Percentiles rank a stretch among this genome's conserved stretches.
These are phyloP conservation scores for Hirschfeldia incana DNA, from an alignment of 345 rosid genomes.

Conservation along the genomic window DNA sequence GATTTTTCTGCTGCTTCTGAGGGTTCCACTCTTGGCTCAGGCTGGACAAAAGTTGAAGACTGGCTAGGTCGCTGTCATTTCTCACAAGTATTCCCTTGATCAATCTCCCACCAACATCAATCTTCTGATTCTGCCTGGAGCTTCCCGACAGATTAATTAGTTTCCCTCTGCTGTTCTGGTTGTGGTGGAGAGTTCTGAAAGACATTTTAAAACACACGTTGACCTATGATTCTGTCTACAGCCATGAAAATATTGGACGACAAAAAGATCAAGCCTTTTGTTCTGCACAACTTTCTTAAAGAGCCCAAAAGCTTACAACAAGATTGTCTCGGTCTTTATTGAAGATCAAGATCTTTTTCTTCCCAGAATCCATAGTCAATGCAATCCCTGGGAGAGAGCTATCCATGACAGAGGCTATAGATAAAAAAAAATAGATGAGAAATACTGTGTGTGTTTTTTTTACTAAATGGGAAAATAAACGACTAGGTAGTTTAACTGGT, in stretches of 20 bases:
- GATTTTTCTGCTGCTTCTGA: slow-evolving; percentile 38
- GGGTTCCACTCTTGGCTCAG: slow-evolving; percentile 46
- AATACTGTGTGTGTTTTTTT: not conserved
- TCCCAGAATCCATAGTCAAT: slow-evolving; percentile 55
- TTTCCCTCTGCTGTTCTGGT: slow-evolving; percentile 38
- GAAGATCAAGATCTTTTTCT: slow-evolving; percentile 54
- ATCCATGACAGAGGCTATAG: slow-evolving; percentile 36
- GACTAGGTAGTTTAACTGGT: not conserved
- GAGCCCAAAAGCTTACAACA: slow-evolving; percentile 42
- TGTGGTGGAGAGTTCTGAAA: slow-evolving; percentile 42
- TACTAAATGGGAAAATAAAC: not conserved
- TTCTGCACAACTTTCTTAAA: slow-evolving; percentile 19
- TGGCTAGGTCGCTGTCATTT: slow-evolving; percentile 39
- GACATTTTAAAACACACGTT: slow-evolving; percentile 9
- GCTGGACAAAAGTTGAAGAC: slow-evolving; percentile 36
- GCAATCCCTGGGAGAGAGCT: slow-evolving; percentile 50
- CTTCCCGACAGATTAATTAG: slow-evolving; percentile 40
- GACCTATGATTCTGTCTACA: not conserved
- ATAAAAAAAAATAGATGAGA: too few relatives aligned
- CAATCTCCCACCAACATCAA: slow-evolving; percentile 50
- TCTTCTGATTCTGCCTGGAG: slow-evolving; percentile 47
- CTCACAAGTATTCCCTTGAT: slow-evolving; percentile 52
- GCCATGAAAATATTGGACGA: not conserved
- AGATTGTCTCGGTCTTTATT: slow-evolving; percentile 50
- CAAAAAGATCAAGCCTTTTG: not conserved